phyloP scores from a whole-genome alignment of 768 basidiomycete genomes.

The Leucocoprinus birnbaumii region DNA sequence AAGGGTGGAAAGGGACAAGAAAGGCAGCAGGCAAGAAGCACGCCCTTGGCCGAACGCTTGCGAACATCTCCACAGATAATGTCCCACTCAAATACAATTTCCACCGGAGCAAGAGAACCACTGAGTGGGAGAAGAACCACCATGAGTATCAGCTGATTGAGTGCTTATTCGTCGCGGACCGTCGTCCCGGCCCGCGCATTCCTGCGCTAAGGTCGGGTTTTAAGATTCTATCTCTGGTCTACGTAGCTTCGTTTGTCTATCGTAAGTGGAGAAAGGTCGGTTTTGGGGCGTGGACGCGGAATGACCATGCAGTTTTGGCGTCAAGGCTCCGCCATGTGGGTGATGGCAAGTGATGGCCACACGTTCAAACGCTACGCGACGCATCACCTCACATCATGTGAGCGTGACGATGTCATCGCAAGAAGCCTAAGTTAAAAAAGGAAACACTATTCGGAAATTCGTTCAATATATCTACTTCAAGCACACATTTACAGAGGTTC shows the following conservation, averaged over 20 bases:
- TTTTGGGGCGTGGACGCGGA: neutral
- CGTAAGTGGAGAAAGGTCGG: conserved; percentile 3
- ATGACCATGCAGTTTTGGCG: neutral
- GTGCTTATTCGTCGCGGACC: neutral
- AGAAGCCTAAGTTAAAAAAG: too few species aligned
- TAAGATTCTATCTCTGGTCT: neutral
- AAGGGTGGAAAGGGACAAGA: neutral
- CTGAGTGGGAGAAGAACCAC: conserved; percentile 1
- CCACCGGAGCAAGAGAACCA: neutral
- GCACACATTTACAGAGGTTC: conserved; percentile 41
- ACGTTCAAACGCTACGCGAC: neutral
- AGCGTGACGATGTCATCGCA: neutral
- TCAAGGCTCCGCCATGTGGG: conserved; percentile 3
- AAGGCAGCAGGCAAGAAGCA: conserved; percentile 8
- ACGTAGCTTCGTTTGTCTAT: neutral
- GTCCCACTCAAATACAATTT: conserved; percentile 4
- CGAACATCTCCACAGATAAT: neutral
- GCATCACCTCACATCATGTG: neutral
- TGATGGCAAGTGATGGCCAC: neutral
- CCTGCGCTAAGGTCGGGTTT: neutral
- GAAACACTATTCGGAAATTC: too few species aligned
- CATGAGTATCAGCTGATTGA: conserved; percentile 1
- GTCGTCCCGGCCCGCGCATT: neutral
- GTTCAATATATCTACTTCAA: too few species aligned
- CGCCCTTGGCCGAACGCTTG: neutral